Base-by-base conservation (phyloP, 1,284 basidiomycete species). In the Boletus semigastroideus region DNA sequence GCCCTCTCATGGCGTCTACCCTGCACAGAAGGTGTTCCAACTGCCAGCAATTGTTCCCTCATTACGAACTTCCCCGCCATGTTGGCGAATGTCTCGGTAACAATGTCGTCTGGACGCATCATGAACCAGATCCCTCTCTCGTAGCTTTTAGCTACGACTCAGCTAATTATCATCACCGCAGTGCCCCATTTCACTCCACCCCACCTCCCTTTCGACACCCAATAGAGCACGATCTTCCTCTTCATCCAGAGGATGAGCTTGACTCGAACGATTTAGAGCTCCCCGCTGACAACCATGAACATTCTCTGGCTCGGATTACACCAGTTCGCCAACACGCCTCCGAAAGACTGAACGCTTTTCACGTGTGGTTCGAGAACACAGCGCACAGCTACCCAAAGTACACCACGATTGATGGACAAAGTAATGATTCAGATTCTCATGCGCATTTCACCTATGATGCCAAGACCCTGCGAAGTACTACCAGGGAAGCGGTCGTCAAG, bases 341-440 rank as follows among this genome's bases (percentile, higher is more conserved):
- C 16, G 38, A 25, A 14, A 41, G 31, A 30, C 30, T 4, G 28
- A 53, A 63, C 16, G 49, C 51, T 12, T 67, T 64, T 30, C 47
- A 60, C 25, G 9, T 33, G 3, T 64, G 63, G 65, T 17, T 46
- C 33, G 11, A 41, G 28, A 47, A 57, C 13, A 36, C 19, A 22
- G 31, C 41, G n/a, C 11, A n/a, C 17, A 11, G 39, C 34, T 30
- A 8, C 10, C 37, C 41, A 1, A 40, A 33, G 33, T 64, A 67
- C 16, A 67, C 65, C 30, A 50, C 41, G 3, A 49, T 66, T 1
- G 63, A 67, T 39, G 62, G 62, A 11, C 37, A 43, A 37, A 38
- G 19, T 10, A 47, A 30, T 2, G n/a, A 40, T 11, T 13, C 50
- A 4, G 48, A 53, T 22, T 48, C 19, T 6, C 22, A 46, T 20